These are phyloP conservation scores for Creolimax fragrantissima DNA, from an alignment of 78 protist species.

Conservation along the genomic window DNA sequence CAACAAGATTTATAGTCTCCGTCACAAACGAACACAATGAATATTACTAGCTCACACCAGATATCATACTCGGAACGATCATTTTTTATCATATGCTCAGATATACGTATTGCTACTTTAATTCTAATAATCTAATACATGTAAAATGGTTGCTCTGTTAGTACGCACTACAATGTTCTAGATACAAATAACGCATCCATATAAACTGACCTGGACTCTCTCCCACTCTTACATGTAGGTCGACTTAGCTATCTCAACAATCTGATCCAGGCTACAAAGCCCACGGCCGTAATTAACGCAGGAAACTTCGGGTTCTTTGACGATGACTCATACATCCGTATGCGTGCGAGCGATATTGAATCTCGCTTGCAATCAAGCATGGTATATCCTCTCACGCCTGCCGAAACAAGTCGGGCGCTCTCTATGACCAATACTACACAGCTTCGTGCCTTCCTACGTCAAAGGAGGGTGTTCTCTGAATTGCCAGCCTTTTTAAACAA, in stretches of 20 bases:
- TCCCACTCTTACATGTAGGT: neutral
- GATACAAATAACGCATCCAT: neutral
- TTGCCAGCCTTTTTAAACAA: neutral
- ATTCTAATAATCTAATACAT: no score
- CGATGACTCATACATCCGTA: neutral
- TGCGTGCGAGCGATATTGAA: neutral
- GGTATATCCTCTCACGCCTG: neutral
- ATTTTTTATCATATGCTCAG: no score
- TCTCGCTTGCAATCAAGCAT: neutral
- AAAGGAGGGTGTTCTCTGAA: neutral
- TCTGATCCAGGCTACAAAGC: neutral
- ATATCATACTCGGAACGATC: neutral
- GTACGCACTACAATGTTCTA: neutral
- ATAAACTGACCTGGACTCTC: neutral
- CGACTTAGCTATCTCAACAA: neutral
- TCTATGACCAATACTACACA: neutral
- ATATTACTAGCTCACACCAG: neutral
- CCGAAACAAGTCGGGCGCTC: neutral
- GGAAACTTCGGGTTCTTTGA: constrained; percentile 16
- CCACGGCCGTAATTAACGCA: neutral
- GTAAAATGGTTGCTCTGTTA: neutral
- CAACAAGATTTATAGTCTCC: no score
- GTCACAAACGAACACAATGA: no score
- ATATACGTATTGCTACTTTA: no score
- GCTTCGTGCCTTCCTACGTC: neutral